Base-by-base conservation (phyloP, 2,329 filamentous ascomycete species). In the Cyclaneusma minus region DNA sequence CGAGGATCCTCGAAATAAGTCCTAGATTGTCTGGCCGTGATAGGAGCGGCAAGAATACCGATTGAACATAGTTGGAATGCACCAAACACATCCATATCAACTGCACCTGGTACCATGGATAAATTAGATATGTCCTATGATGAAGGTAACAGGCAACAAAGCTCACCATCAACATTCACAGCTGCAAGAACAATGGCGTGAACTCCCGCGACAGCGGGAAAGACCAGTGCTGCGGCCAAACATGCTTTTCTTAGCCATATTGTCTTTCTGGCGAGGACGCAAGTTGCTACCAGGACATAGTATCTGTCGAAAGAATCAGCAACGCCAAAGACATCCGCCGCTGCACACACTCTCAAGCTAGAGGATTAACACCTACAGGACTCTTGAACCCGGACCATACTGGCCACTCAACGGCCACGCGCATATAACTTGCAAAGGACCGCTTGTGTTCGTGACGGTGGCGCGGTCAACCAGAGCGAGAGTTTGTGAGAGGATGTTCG, bases 71-170 rank as follows among this genome's bases (percentile, higher is more conserved):
- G 44, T 35, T 79, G 73, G 34, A 78, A 75, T 6, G 70, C 69
- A 2, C 73, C 73, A 30, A 64, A 79, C 3, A 78, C 54, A 36
- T 79, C 73, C 62, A 79, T 66, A 38, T 78, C 72, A 9, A 76
- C 60, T 9, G 66, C 71, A 27, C 52, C 70, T 74, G n/a, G n/a
- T n/a, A n/a, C n/a, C n/a, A n/a, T n/a, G n/a, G n/a, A n/a, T n/a
- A n/a, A 12, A 17, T 10, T 25, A 25, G 16, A 5, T 5, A 17
- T 24, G 5, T 14, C 11, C 5, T 6, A 29, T 19, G 12, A 9
- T 20, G 1, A 13, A 41, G 10, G 4, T n/a, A n/a, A n/a, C n/a
- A n/a, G n/a, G n/a, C n/a, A n/a, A n/a, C n/a, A 17, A 13, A 8
- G 12, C 64, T 49, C 37, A 72, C 71, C 55, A 30, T 67, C 51